Evolutionary conservation across 805 yeast genomes (phyloP), one percentile per base, ranked within the genome.

Genomic region (Starmerella tilneyi): DNA sequence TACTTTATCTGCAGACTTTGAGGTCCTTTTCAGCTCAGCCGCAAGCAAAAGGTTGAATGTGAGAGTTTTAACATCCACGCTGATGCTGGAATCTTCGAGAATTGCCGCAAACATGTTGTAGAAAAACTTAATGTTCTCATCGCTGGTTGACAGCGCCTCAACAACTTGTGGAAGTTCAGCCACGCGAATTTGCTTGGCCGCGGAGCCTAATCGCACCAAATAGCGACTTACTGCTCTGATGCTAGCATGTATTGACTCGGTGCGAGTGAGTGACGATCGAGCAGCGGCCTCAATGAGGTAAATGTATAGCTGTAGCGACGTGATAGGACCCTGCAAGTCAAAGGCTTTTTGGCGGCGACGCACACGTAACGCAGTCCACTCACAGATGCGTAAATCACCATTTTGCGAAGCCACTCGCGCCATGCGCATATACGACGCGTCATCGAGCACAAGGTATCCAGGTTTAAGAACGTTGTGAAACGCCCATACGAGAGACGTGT

Each of bases 381-480:
- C 53, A 22, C 58, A 57, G 54, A 61, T 44, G 1, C 41, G 27
- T n/a, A 52, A 37, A 30, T 60, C 56, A n/a, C 63, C 63, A 24
- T 57, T 20, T 7, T 39, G 26, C 1, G 59, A 47, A 4, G 59
- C 65, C 2, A 59, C 32, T 12, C 48, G 49, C 1, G 58, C 55
- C 52, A 61, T 51, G 8, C 53, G 41, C 26, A 49, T 34, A 41
- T 55, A 58, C 26, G 58, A 49, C 45, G 50, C 51, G 41, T 61
- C 64, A 38, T 59, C 63, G n/a, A 59, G 48, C 13, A 60, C 59
- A 1, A 61, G 49, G 12, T 45, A 41, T 9, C 64, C 65, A 4
- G 63, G 62, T 9, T 58, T 47, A 3, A 51, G 52, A 5, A 60
- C 64, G 11, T 47, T 37, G 13, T 50, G 45, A 46, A 51, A 50